Conservation (phyloP, 208 protist genomes). For the Trypanosoma congolense region DNA sequence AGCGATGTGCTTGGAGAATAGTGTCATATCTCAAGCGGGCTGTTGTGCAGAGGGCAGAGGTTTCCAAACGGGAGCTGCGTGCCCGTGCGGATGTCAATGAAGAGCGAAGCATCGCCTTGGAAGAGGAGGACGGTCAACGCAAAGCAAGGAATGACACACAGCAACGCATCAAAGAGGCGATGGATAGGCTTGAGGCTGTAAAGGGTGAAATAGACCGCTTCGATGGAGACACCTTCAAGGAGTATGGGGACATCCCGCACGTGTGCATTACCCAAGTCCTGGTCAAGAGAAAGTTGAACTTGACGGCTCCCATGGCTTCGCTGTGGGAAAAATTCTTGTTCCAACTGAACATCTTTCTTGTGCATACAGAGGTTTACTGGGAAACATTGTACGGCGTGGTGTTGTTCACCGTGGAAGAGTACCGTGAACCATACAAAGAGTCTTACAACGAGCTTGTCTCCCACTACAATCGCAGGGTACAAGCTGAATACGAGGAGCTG, state of each 20-base stretch:
- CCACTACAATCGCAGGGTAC: neutral
- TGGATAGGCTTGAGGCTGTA: conserved; percentile 5
- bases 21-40: conserved; percentile 16
- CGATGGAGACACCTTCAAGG: conserved; percentile 1
- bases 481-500: no score
- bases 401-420: conserved; percentile 7
- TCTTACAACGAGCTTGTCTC: neutral
- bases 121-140: conserved; percentile 14
- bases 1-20: conserved; percentile 10
- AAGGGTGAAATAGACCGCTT: conserved; percentile 1
- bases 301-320: neutral
- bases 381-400: conserved; percentile 17
- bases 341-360: neutral
- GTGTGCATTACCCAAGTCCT: conserved; percentile 18
- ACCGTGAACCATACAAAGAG: conserved; percentile 1
- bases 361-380: conserved; percentile 9
- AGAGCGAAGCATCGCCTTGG: conserved; percentile 21
- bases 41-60: conserved; percentile 1
- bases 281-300: neutral
- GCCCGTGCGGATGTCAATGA: conserved; percentile 49
- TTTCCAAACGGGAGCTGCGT: conserved; percentile 15
- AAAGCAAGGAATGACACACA: neutral
- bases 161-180: conserved; percentile 6
- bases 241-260: conserved; percentile 3
- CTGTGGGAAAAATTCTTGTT: neutral